Conservation (phyloP, 352 stramenopile genomes). For the Detonula confervacea region DNA sequence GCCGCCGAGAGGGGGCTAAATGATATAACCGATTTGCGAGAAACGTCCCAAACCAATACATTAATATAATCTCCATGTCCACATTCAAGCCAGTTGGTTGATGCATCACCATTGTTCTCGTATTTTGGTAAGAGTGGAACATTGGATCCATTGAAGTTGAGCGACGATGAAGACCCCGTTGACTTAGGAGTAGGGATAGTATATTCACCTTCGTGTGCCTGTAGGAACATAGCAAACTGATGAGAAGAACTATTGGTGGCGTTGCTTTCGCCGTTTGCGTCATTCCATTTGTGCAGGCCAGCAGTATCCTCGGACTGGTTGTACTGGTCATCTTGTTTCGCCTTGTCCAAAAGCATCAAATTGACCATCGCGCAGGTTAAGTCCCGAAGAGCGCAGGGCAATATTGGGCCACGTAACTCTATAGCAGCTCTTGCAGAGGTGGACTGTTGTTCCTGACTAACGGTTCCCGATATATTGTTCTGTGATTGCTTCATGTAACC, state of each 20-base stretch:
- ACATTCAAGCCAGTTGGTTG: constrained; percentile 35
- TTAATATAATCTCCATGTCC: constrained; percentile 17
- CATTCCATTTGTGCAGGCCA: too few species aligned
- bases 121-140: constrained; percentile 20
- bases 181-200: constrained; percentile 10
- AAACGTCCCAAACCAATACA: constrained; percentile 36
- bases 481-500: constrained; percentile 37
- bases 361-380: constrained; percentile 46
- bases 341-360: constrained; percentile 32
- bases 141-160: constrained; percentile 44
- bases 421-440: constrained; percentile 21
- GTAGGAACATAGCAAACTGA: constrained; percentile 47
- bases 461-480: not conserved
- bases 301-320: not conserved
- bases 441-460: not conserved
- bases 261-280: not conserved
- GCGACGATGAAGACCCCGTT: constrained; percentile 37
- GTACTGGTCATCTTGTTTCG: not conserved
- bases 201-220: constrained; percentile 44
- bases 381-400: constrained; percentile 56
- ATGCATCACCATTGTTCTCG: not conserved
- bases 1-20: too few species aligned
- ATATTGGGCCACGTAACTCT: constrained; percentile 51
- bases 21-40: constrained; percentile 6
- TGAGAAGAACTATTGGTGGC: not conserved